phyloP scores from a whole-genome alignment of 805 yeast species.

The Tetrapisispora namnaoensis region DNA sequence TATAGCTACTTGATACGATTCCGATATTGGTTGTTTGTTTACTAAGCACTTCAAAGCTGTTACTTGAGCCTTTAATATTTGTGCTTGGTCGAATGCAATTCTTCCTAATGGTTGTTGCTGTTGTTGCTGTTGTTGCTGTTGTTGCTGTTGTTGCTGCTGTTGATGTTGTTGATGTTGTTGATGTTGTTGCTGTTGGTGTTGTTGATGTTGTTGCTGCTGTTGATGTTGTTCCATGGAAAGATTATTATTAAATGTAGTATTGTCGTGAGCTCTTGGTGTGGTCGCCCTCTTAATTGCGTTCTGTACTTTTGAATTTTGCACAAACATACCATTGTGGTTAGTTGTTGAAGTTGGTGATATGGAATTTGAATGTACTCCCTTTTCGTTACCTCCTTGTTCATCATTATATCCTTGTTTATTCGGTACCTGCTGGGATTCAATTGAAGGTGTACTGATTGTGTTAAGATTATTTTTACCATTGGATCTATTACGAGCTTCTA shows the following conservation, averaged over 20 bases:
- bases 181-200: background rate
- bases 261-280: background rate
- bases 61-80: conserved; percentile 28
- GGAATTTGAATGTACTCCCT: background rate
- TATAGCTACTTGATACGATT: conserved; percentile 19
- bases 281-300: background rate
- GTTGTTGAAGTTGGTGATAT: conserved; percentile 12
- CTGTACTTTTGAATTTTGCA: background rate
- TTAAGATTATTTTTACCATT: background rate
- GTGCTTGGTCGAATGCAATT: conserved; percentile 17
- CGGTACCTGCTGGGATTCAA: background rate
- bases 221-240: background rate
- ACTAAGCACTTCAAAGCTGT: conserved; percentile 26
- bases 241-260: background rate
- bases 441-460: background rate
- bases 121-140: conserved; percentile 9
- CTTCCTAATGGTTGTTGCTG: conserved; percentile 1
- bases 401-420: background rate
- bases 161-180: background rate
- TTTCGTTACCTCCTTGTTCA: background rate
- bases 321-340: conserved; percentile 3
- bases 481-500: background rate
- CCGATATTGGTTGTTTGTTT: conserved; percentile 24
- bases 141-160: conserved; percentile 3
- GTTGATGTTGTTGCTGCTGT: background rate